Base-by-base conservation (phyloP, 192 early-diverging fungal species). In the Umbelopsis sp. region DNA sequence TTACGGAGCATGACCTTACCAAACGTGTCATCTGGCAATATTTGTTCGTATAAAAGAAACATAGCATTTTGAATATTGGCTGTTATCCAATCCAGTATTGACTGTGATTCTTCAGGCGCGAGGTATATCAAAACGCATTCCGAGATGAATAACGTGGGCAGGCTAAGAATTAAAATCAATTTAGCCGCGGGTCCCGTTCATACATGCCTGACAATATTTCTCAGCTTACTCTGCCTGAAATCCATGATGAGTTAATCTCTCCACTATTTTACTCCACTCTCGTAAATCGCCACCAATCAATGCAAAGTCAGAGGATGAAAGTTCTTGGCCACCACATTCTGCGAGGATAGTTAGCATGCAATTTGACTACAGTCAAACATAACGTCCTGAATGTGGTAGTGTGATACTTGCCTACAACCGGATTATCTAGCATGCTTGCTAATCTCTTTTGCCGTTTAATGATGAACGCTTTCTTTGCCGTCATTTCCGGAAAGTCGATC, bases 51-150 rank as follows among this genome's bases (percentile, higher is more conserved):
- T 4, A 91, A 82, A 15, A 95, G 71, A 69, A 97, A 92, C 16
- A 89, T 41, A 6, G 88, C 77, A 16, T 80, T 69, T 1, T 67
- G 50, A 44, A 90, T 71, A 21, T 81, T 73, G 5, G 71, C 41
- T 0, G 86, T 87, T 48, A 89, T 83, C 93, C 92, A 94, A 52
- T 87, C 73, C 4, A 99, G 61, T 45, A 99, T 90, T 4, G 48
- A 48, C 48, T 91, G 84, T 0, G 93, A 88, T 55, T 85, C 79
- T 10, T 65, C 18, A 1, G 94, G 86, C 41, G 89, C 84, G 27
- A 98, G 75, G 79, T 99, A 99, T 8, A 99, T 91, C 44, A 98
- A 80, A 20, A 97, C 94, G 51, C 95, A 97, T 78, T 99, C 97
- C 66, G 95, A 94, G 7, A 99, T 71, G 66, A 97, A 94, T 47